Base-by-base conservation (phyloP, 768 basidiomycete genomes). In the Suillus spraguei region DNA sequence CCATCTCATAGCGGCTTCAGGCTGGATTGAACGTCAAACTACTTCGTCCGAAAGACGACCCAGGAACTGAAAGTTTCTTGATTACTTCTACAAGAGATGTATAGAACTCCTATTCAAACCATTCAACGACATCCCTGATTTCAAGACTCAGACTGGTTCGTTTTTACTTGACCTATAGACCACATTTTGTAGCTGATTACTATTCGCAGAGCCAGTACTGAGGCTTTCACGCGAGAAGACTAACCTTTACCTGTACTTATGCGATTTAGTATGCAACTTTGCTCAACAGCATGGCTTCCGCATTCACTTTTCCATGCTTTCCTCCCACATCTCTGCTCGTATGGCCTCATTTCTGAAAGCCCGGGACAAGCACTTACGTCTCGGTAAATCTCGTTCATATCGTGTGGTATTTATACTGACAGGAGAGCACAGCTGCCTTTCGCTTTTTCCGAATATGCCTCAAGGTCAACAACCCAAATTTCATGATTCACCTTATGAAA, bases 51-150 rank as follows among this genome's bases (percentile, higher is more conserved):
- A 94, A 91, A 74, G 95, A 97, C 66, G 92, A 94, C 60, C 90
- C 91, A 7, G 85, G 87, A 41, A 90, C 89, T 1, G 97, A 99
- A 85, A 87, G 62, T 99, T 95, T 80, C 81, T 96, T 71, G 91
- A 95, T 44, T 94, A 94, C 74, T 97, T 98, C 76, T 98, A 98
- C 79, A 94, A 94, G 75, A 81, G 85, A 52, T 93, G 90, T 72
- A 80, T 90, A 64, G 77, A 83, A n/a, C 82, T 83, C n/a, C 79
- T 99, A 59, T 90, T 94, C 78, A 87, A 85, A 72, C 96, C 97
- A 6, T 78, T 97, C 49, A 73, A 79, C 69, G 80, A 93, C 61
- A 78, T 97, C 32, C 86, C 91, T 4, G 91, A 93, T 67, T 89
- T 81, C 76, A 85, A 82, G 70, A 78, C 79, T 42, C 70, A 79